These are phyloP conservation scores for Pseudocercospora vitis DNA, from an alignment of 2,329 filamentous ascomycete genomes.

Conservation along the genomic window DNA sequence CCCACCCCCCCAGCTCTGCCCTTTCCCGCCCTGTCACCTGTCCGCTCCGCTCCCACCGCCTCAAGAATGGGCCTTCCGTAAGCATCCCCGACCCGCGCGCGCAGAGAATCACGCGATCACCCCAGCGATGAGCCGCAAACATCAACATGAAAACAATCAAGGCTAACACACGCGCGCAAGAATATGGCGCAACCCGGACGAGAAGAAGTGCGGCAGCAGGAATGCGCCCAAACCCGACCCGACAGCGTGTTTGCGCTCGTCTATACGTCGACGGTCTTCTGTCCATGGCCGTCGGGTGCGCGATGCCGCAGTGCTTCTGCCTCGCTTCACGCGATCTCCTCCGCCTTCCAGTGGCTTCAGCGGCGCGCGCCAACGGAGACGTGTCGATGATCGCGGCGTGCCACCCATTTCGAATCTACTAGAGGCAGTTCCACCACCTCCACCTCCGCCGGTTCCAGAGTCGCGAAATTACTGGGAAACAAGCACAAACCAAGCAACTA, in stretches of 20 bases:
- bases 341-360: conserved; percentile 25
- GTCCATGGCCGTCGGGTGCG: conserved; percentile 36
- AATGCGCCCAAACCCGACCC: conserved; percentile 53
- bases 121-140: conserved; percentile 6
- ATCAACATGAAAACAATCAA: conserved; percentile 9
- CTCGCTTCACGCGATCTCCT: conserved; percentile 30
- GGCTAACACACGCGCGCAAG: conserved; percentile 19
- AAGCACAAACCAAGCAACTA: not conserved
- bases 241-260: conserved; percentile 50
- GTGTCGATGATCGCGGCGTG: conserved; percentile 28
- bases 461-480: conserved; percentile 26
- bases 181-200: conserved; percentile 57
- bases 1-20: conserved; percentile 17
- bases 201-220: conserved; percentile 41
- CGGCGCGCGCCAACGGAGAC: conserved; percentile 24
- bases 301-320: conserved; percentile 26
- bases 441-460: conserved; percentile 30
- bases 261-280: conserved; percentile 54
- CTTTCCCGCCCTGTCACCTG: conserved; percentile 17
- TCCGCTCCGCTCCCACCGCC: conserved; percentile 9
- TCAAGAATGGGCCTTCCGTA: conserved; percentile 53
- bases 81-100: conserved; percentile 32
- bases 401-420: conserved; percentile 35
- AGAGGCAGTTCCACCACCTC: conserved; percentile 26
- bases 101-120: conserved; percentile 15